Evolutionary conservation across 2,329 filamentous ascomycete genomes (phyloP).

Genomic region (Plectosphaerella plurivora): DNA sequence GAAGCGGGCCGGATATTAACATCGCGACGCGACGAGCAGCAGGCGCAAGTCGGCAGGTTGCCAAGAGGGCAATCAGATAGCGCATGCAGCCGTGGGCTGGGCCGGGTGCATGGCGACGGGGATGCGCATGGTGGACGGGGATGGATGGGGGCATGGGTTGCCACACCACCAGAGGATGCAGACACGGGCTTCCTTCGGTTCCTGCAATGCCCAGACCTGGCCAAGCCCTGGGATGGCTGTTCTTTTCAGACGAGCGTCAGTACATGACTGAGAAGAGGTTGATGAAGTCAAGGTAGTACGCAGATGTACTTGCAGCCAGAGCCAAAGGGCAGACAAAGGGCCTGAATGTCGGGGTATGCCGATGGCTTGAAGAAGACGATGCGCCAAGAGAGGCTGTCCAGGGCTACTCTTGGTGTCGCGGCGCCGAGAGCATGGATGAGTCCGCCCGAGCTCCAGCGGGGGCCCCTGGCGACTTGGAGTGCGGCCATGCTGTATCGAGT

Average conservation of each 20-base stretch:
- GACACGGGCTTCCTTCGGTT: background rate
- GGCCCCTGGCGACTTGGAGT: no score
- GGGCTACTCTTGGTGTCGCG: no score
- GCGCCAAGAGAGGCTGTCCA: no score
- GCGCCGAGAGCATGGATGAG: no score
- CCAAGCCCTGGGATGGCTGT: background rate
- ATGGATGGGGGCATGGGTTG: background rate
- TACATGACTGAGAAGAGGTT: background rate
- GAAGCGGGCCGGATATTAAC: background rate
- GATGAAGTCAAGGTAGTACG: no score
- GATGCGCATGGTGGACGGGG: background rate
- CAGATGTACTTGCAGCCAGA: no score
- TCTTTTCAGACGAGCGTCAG: background rate
- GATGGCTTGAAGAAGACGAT: no score
- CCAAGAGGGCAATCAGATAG: background rate
- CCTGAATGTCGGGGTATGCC: no score
- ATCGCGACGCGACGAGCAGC: background rate
- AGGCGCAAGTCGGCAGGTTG: background rate
- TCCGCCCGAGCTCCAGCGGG: no score
- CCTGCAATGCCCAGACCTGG: background rate
- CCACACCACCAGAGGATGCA: background rate
- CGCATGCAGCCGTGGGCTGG: background rate
- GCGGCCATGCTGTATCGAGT: no score
- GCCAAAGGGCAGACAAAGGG: no score
- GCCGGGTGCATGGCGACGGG: background rate